phyloP scores from a whole-genome alignment of 2,329 filamentous ascomycete species.

The Trichophyton benhamiae region DNA sequence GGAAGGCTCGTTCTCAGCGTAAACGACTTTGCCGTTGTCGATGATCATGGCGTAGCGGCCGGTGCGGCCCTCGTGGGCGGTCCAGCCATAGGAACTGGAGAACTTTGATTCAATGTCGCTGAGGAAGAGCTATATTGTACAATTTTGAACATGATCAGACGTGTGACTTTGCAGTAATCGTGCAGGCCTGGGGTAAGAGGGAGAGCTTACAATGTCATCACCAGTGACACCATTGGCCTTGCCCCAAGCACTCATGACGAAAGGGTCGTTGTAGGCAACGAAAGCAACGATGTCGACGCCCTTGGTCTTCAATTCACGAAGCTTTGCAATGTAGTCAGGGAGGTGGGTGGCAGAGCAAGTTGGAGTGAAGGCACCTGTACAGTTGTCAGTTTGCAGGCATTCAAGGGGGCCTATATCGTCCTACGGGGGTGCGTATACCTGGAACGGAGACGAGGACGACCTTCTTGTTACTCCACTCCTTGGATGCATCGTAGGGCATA shows the following conservation, averaged over 20 bases:
- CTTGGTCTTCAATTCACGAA: slow-evolving; percentile 59
- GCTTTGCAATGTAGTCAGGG: slow-evolving; percentile 64
- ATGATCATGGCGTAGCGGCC: slow-evolving; percentile 68
- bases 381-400: not conserved
- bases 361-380: slow-evolving; percentile 66
- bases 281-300: slow-evolving; percentile 72
- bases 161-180: not conserved
- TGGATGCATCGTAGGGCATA: slow-evolving; percentile 64
- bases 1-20: slow-evolving; percentile 58
- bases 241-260: slow-evolving; percentile 78
- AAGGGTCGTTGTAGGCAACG: slow-evolving; percentile 74
- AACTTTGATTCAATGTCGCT: slow-evolving; percentile 61
- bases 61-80: slow-evolving; percentile 56
- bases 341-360: slow-evolving; percentile 73
- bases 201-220: slow-evolving; percentile 48
- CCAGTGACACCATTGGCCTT: slow-evolving; percentile 72
- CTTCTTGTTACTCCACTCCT: slow-evolving; percentile 60
- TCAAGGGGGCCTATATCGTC: not conserved
- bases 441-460: slow-evolving; percentile 58
- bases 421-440: slow-evolving; percentile 29
- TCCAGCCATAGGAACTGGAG: slow-evolving; percentile 68
- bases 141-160: not conserved
- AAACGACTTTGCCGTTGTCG: slow-evolving; percentile 71
- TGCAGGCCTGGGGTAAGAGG: not conserved
- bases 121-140: slow-evolving; percentile 52